phyloP scores from a whole-genome alignment of 768 basidiomycete genomes.

The Tricholoma sp. region DNA sequence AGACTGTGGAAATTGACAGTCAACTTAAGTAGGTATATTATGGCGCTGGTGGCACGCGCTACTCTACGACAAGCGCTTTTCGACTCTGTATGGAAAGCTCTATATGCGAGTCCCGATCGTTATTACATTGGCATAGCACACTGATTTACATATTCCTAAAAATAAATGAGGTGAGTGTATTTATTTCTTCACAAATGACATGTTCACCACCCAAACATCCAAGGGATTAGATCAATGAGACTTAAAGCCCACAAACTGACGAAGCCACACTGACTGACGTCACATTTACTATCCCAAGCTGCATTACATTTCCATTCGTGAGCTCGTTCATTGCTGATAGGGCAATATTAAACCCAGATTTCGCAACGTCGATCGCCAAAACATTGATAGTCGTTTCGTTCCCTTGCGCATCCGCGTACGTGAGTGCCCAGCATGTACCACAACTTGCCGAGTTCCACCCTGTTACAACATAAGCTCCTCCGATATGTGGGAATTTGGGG shows the following conservation, averaged over 20 bases:
- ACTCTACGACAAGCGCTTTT: too few species aligned
- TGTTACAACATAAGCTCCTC: slow-evolving; percentile 45
- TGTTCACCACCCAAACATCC: background rate
- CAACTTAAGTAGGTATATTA: too few species aligned
- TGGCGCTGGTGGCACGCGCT: too few species aligned
- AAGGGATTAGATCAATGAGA: background rate
- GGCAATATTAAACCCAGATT: slow-evolving; percentile 44
- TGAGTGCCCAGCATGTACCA: slow-evolving; percentile 57
- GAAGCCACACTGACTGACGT: slow-evolving; percentile 36
- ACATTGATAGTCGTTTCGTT: slow-evolving; percentile 36
- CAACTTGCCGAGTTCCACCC: slow-evolving; percentile 50
- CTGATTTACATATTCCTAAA: background rate
- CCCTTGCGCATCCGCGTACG: slow-evolving; percentile 33
- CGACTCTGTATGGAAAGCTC: too few species aligned
- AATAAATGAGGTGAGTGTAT: background rate
- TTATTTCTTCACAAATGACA: background rate
- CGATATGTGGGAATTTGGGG: slow-evolving; percentile 57
- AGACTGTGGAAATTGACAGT: too few species aligned
- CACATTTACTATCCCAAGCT: slow-evolving; percentile 45
- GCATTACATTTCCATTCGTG: slow-evolving; percentile 41
- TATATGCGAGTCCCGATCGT: too few species aligned
- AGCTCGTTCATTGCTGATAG: slow-evolving; percentile 49
- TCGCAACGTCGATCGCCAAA: slow-evolving; percentile 47
- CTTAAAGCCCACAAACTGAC: slow-evolving; percentile 45
- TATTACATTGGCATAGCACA: background rate